Evolutionary conservation across 1,284 basidiomycete genomes (phyloP), one percentile per base, ranked within the genome.

Genomic region (Polyporus tsugae): DNA sequence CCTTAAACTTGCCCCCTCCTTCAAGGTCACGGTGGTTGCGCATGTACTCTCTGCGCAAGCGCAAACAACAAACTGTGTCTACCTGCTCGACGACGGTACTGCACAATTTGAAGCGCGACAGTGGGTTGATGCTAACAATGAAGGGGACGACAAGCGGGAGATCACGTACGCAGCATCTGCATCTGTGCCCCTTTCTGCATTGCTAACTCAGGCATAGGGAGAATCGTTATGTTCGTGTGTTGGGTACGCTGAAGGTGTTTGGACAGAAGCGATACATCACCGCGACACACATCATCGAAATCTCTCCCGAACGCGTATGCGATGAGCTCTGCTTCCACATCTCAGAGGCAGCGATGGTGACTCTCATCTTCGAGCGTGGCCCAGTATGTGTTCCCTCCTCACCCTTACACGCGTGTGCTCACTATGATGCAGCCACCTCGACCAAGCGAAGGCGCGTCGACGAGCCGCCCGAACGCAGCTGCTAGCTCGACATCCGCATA

Each of bases 181-280:
- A 0, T 2, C 33, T 22, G 10, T 46, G 17, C 49, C 25, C 38
- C 39, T 41, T n/a, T 29, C 25, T 55, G 17, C 35, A 25, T 39
- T 41, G 5, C 63, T 38, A 10, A 62, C 33, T 17, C 38, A 66
- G 9, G 29, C 67, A 25, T 71, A 96, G 95, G 60, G 91, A 94
- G 79, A 86, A 90, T 58, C 85, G 84, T 46, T 97, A 94, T 78
- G 91, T 97, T 46, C 90, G 94, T n/a, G 89, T 98, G 33, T 88
- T 94, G 44, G 98, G 97, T n/a, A 86, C 85, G n/a, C 81, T 99
- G 73, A 98, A 98, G 80, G 86, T 86, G 7, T 98, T 98, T 80
- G 89, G 90, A 53, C 89, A 87, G 74, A 97, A 95, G 80, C 86
- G 91, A 75, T 94, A 95, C 78, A 86, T 98, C 76, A 93, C 93